These are phyloP conservation scores for Lentinula lateritia DNA, from an alignment of 768 basidiomycete genomes.

Conservation along the genomic window DNA sequence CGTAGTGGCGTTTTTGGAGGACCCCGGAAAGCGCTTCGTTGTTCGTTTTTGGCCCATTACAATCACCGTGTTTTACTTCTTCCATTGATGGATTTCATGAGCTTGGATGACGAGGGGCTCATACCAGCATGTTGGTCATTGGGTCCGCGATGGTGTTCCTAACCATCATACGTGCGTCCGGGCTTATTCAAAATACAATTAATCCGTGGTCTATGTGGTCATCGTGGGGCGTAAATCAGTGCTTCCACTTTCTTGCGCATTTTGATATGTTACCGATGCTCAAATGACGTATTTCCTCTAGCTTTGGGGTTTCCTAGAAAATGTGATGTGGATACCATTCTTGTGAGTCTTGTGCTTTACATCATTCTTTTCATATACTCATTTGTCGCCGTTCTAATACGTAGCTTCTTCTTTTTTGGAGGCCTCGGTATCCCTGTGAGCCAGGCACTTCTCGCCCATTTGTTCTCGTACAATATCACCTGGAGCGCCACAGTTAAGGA, in stretches of 20 bases:
- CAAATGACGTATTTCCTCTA: conserved; percentile 12
- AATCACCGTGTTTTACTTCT: conserved; percentile 36
- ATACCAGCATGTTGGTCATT: background rate
- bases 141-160: conserved; percentile 14
- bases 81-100: background rate
- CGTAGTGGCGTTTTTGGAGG: background rate
- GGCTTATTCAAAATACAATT: too few species aligned
- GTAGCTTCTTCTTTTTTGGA: conserved; percentile 74
- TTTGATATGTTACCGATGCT: background rate
- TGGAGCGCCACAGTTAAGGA: conserved; percentile 71
- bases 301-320: conserved; percentile 48
- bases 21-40: background rate
- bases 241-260: background rate
- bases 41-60: background rate
- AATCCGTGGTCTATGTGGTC: background rate
- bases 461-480: conserved; percentile 51
- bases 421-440: conserved; percentile 67
- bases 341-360: conserved; percentile 40
- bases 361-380: conserved; percentile 2
- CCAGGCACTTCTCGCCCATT: conserved; percentile 63
- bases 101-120: background rate
- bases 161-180: conserved; percentile 19
- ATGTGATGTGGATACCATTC: conserved; percentile 67
- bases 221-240: background rate
- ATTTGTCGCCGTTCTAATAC: conserved; percentile 34